Evolutionary conservation across 2,329 filamentous ascomycete genomes (phyloP).

Genomic region (Aspergillus sojae): DNA sequence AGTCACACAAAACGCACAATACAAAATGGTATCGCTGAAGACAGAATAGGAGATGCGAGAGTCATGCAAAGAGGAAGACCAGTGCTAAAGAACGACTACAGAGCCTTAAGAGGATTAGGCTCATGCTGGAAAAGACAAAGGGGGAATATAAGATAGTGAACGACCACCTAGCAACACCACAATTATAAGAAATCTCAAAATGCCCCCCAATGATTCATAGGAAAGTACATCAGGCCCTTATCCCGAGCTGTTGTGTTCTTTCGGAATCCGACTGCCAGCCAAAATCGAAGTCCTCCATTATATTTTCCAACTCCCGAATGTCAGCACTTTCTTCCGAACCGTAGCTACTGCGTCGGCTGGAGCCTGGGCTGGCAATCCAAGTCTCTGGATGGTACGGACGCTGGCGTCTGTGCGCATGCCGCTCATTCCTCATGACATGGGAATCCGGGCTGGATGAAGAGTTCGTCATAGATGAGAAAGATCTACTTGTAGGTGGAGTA

Average conservation of each 20-base stretch:
- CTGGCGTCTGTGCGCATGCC: conserved; percentile 8
- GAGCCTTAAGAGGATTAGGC: neutral
- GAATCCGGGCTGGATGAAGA: conserved; percentile 19
- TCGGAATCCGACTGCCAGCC: conserved; percentile 32
- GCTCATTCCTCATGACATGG: conserved; percentile 1
- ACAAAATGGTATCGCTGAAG: conserved; percentile 27
- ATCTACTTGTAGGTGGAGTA: conserved; percentile 17
- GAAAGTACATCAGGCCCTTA: conserved; percentile 3
- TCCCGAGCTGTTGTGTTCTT: neutral
- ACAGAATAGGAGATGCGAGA: neutral
- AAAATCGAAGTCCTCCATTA: conserved; percentile 36
- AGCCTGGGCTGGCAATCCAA: conserved; percentile 33
- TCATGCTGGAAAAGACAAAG: neutral
- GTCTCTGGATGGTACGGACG: conserved; percentile 27
- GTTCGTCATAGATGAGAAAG: conserved; percentile 24
- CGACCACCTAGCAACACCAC: conserved; percentile 5
- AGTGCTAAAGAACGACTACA: neutral
- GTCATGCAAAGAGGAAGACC: neutral
- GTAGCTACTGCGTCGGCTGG: conserved; percentile 31
- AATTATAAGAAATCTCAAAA: conserved; percentile 2
- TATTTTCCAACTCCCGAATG: conserved; percentile 33
- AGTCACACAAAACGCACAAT: neutral
- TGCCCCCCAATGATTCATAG: neutral
- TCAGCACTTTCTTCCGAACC: conserved; percentile 27
- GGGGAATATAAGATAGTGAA: conserved; percentile 6